Conservation (phyloP, 495 filamentous ascomycete genomes). For the Aspergillus heteromorphus region DNA sequence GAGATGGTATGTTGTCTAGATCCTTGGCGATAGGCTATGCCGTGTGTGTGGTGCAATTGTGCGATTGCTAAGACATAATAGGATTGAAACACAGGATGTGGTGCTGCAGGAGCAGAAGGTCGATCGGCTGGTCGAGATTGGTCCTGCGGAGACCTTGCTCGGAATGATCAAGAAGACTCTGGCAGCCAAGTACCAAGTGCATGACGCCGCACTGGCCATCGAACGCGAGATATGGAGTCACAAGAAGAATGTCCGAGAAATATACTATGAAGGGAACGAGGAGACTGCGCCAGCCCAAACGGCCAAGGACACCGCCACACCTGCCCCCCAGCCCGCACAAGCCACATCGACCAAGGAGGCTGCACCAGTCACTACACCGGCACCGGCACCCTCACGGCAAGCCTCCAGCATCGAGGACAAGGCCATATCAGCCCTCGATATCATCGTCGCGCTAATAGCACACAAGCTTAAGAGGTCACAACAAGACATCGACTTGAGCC, state of each 20-base stretch:
- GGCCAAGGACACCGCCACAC: neutral
- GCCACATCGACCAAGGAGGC: constrained; percentile 75
- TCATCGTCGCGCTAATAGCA: constrained; percentile 80
- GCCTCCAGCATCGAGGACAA: constrained; percentile 43
- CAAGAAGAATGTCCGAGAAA: constrained; percentile 46
- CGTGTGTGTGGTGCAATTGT: neutral
- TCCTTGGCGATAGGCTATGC: neutral
- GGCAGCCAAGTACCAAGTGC: constrained; percentile 91
- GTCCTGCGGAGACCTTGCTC: constrained; percentile 89
- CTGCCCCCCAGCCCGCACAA: neutral
- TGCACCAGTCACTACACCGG: constrained; percentile 57
- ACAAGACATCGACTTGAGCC: constrained; percentile 3
- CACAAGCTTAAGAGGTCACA: constrained; percentile 91
- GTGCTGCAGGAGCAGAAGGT: constrained; percentile 88
- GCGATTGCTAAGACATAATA: neutral
- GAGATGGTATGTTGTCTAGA: constrained; percentile 51
- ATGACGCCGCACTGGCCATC: constrained; percentile 86
- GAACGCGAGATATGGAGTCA: constrained; percentile 95
- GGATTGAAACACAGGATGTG: constrained; percentile 96
- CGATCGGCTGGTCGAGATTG: constrained; percentile 93
- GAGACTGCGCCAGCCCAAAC: neutral
- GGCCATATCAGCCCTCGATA: constrained; percentile 77
- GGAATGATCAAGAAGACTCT: constrained; percentile 93
- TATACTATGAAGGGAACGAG: neutral
- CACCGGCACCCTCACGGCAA: constrained; percentile 27